Percentiles rank a stretch among this genome's conserved stretches.
Conservation (phyloP, 2,329 filamentous ascomycete genomes). For the Colletotrichum sansevieriae region DNA sequence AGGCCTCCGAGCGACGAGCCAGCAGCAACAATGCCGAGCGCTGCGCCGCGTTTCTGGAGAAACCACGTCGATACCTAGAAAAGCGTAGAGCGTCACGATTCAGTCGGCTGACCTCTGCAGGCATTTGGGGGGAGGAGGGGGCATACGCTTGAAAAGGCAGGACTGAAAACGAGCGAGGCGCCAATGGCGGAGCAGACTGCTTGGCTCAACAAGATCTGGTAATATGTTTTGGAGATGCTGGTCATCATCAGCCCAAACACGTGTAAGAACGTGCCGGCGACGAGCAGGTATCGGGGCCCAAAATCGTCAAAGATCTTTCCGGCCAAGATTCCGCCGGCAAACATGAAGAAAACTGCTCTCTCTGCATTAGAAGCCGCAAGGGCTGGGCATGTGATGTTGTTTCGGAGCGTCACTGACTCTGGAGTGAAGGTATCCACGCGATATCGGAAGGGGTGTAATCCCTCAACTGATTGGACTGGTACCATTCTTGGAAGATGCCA, state of each 20-base stretch:
- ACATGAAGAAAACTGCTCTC: conserved; percentile 20
- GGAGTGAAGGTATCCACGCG: conserved; percentile 65
- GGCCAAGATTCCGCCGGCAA: conserved; percentile 65
- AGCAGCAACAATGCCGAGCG: conserved; percentile 46
- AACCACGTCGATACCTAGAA: conserved; percentile 42
- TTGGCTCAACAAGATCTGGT: conserved; percentile 55
- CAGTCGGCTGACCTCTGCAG: too few species aligned
- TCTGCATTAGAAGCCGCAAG: too few species aligned
- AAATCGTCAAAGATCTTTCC: conserved; percentile 73
- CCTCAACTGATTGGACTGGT: conserved; percentile 61
- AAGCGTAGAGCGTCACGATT: too few species aligned
- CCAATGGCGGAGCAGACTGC: conserved; percentile 54
- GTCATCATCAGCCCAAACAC: conserved; percentile 75
- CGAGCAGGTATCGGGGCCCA: conserved; percentile 67
- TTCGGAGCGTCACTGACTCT: neutral
- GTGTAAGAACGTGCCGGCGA: conserved; percentile 65
- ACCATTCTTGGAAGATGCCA: conserved; percentile 72
- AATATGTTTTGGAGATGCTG: conserved; percentile 57
- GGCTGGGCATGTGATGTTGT: too few species aligned
- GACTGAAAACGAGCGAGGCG: conserved; percentile 50
- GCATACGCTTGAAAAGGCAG: conserved; percentile 10
- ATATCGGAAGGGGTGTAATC: conserved; percentile 65
- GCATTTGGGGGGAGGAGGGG: too few species aligned
- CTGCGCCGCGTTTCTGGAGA: conserved; percentile 44
- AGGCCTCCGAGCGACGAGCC: conserved; percentile 52